Base-by-base conservation (phyloP, 768 basidiomycete species). In the Collybia sordida region DNA sequence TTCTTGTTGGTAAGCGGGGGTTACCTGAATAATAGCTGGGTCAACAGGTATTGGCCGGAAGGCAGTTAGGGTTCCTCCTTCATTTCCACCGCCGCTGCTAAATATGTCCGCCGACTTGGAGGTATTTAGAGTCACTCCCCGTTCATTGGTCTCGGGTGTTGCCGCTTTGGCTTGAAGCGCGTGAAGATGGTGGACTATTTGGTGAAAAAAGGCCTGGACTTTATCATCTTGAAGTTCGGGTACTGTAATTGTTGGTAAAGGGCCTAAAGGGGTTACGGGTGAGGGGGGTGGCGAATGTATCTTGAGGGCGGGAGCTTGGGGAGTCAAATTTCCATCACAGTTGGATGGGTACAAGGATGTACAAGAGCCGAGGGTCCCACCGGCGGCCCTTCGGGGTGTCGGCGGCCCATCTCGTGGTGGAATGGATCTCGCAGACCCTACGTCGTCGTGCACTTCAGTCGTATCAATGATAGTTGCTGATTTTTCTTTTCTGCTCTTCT, bases 171-270 rank as follows among this genome's bases (percentile, higher is more conserved):
- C 72, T 59, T 88, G 84, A 71, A 93, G 82, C 38, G 79, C 77
- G 58, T 86, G 84, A 49, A 94, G 79, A 62, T 90, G 89, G 41
- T 87, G 81, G 6, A 85, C 88, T 40, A 94, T 85, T 64, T 95
- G 90, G 47, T 88, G 77, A 67, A 94, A 90, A 71, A 95, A 95
- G 40, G 81, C 70, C 56, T 93, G 90, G 59, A 96, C 82, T 39
- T 80, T 83, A 45, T 81, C 81, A 59, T 93, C 86, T 57, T 86
- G 77, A 23, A 88, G 71, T 49, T 86, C 79, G 0, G 91, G 88
- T n/a, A 84, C 74, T 22, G 79, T 75, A 25, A 90, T 63, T 6
- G 67, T 71, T 6, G 78, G 73, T 6, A 81, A 69, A 46, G 61
- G 58, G 8, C 61, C 27, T 65, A 72, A 48, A 53, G 66, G 55